Evolutionary conservation across 805 yeast species (phyloP).

Genomic region (Saturnispora besseyi): DNA sequence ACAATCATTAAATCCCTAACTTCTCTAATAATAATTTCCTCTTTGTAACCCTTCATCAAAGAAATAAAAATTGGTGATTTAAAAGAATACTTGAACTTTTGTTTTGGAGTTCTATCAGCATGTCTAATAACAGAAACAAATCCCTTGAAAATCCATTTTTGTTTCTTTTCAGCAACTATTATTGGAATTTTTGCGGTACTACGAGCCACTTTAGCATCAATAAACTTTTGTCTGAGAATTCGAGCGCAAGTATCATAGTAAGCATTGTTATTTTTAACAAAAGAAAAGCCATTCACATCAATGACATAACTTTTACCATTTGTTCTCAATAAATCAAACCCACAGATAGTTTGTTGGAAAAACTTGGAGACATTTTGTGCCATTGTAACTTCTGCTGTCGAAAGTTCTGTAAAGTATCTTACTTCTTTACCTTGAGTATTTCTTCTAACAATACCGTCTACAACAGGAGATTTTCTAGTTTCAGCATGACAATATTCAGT

Average conservation of each 20-base stretch:
- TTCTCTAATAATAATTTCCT: slow-evolving; percentile 91
- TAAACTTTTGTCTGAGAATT: slow-evolving; percentile 67
- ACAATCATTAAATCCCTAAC: slow-evolving; percentile 80
- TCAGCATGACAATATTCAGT: slow-evolving; percentile 91
- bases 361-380: slow-evolving; percentile 68
- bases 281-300: slow-evolving; percentile 96
- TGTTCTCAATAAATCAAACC: slow-evolving; percentile 88
- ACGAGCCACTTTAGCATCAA: slow-evolving; percentile 46
- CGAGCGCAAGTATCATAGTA: slow-evolving; percentile 80
- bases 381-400: slow-evolving; percentile 67
- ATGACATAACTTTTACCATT: slow-evolving; percentile 84
- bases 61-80: slow-evolving; percentile 80
- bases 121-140: slow-evolving; percentile 87
- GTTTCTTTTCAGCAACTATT: slow-evolving; percentile 50
- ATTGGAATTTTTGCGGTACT: slow-evolving; percentile 31
- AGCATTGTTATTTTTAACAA: slow-evolving; percentile 82
- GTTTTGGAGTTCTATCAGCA: slow-evolving; percentile 98
- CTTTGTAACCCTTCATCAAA: slow-evolving; percentile 84
- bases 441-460: slow-evolving; percentile 96
- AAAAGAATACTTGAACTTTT: slow-evolving; percentile 92
- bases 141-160: slow-evolving; percentile 96
- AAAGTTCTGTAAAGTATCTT: slow-evolving; percentile 74
- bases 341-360: slow-evolving; percentile 92
- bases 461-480: slow-evolving; percentile 96
- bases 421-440: slow-evolving; percentile 97